phyloP scores from a whole-genome alignment of 164 flowering plant species.

The Piper betle region DNA sequence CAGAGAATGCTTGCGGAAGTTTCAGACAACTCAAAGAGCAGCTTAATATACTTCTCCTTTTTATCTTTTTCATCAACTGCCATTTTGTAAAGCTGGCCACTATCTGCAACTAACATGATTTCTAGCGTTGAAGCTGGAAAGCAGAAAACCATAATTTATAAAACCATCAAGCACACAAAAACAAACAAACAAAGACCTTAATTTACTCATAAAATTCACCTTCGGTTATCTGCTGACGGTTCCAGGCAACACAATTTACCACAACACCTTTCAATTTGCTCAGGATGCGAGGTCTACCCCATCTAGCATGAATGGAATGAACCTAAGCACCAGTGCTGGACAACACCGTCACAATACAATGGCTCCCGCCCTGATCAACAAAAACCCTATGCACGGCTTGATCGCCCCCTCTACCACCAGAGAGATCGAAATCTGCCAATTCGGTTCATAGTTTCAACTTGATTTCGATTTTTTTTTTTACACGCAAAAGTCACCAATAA shows the following conservation, averaged over 20 bases:
- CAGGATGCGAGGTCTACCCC: conserved; percentile 80
- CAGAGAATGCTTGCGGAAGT: conserved; percentile 91
- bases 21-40: conserved; percentile 65
- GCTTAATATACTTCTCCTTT: conserved; percentile 81
- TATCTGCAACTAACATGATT: conserved; percentile 80
- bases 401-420: conserved; percentile 76
- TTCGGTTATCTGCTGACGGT: conserved; percentile 87
- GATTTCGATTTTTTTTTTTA: no score
- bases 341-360: conserved; percentile 75
- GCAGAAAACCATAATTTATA: background rate
- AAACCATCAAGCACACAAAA: background rate
- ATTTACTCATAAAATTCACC: conserved; percentile 39
- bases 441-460: no score
- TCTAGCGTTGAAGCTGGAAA: conserved; percentile 79
- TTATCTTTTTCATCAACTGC: conserved; percentile 95
- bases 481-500: no score
- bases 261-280: conserved; percentile 67
- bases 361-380: conserved; percentile 98
- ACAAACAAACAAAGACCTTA: no score
- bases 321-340: conserved; percentile 72
- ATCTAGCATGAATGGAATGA: conserved; percentile 84
- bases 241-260: conserved; percentile 94
- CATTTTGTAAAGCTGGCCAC: conserved; percentile 85
- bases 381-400: conserved; percentile 83
- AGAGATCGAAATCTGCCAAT: conserved; percentile 74